Percentiles rank a stretch among this genome's conserved stretches.
phyloP scores from a whole-genome alignment of 2,329 filamentous ascomycete species.

The Ascochyta viciae-villosae region DNA sequence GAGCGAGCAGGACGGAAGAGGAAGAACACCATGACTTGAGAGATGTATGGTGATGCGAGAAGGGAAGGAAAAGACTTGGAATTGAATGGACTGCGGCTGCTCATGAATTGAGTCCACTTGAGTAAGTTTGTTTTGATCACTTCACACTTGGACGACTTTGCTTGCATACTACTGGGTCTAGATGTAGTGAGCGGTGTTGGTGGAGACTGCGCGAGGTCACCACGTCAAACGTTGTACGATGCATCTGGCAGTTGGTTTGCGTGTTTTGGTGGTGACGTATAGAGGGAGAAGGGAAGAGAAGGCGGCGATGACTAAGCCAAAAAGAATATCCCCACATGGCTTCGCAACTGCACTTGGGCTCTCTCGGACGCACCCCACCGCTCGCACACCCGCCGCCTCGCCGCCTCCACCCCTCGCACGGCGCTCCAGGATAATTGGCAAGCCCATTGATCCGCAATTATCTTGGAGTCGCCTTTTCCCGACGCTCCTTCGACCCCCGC shows the following conservation, averaged over 20 bases:
- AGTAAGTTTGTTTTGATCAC: too few species aligned
- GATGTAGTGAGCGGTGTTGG: too few species aligned
- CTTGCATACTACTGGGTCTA: too few species aligned
- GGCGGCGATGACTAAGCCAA: neutral
- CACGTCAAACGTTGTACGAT: neutral
- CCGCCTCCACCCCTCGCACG: constrained; percentile 14
- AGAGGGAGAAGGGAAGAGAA: too few species aligned
- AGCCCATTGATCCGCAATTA: constrained; percentile 43
- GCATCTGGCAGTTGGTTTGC: neutral
- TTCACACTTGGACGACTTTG: too few species aligned
- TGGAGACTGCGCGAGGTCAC: too few species aligned
- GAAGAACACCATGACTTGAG: too few species aligned
- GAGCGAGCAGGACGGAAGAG: too few species aligned
- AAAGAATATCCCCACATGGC: constrained; percentile 7
- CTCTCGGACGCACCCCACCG: constrained; percentile 23
- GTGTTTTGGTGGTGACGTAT: neutral
- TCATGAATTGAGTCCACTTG: too few species aligned
- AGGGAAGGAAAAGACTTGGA: too few species aligned
- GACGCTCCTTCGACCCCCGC: constrained; percentile 14
- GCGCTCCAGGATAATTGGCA: constrained; percentile 55
- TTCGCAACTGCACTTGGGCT: constrained; percentile 18
- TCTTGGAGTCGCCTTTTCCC: constrained; percentile 49
- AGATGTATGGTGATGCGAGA: too few species aligned
- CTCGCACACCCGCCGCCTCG: constrained; percentile 19
- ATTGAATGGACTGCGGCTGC: too few species aligned